Conservation (phyloP, 2,329 filamentous ascomycete genomes). For the Mariannaea elegans region DNA sequence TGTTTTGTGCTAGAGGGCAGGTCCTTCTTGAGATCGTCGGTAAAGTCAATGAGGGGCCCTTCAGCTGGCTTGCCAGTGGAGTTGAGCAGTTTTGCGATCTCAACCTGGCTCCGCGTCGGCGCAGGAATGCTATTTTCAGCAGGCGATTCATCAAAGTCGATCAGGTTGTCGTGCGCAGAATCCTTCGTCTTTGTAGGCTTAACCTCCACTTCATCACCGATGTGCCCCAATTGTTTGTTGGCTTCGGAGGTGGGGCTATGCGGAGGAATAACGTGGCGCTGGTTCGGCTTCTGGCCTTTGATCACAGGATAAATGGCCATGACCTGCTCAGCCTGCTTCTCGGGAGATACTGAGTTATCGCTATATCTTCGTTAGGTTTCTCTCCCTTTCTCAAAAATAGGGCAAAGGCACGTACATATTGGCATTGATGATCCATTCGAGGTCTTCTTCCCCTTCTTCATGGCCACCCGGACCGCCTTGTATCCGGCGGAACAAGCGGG, state of each 20-base stretch:
- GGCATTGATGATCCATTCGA: conserved; percentile 96
- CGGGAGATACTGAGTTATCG: conserved; percentile 60
- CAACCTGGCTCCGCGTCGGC: conserved; percentile 38
- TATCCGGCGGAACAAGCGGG: conserved; percentile 82
- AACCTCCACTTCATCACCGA: neutral
- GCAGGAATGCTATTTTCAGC: neutral
- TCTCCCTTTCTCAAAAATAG: neutral
- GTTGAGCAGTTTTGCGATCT: conserved; percentile 55
- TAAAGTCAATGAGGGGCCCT: conserved; percentile 65
- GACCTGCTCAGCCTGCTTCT: conserved; percentile 82
- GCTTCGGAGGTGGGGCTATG: conserved; percentile 30
- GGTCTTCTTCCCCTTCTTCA: conserved; percentile 84
- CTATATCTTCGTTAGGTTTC: conserved; percentile 36
- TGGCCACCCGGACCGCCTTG: conserved; percentile 73
- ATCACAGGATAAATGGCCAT: conserved; percentile 86
- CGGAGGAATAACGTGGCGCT: conserved; percentile 66
- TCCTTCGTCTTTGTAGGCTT: neutral
- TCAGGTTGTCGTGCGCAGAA: conserved; percentile 52
- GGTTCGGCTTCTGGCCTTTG: conserved; percentile 72
- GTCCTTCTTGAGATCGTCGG: conserved; percentile 60
- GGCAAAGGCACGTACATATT: conserved; percentile 69
- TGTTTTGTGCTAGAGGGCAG: conserved; percentile 49
- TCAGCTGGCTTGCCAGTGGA: conserved; percentile 57
- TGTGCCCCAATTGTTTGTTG: conserved; percentile 14
- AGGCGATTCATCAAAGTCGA: conserved; percentile 63